Evolutionary conservation across 176 grass and related monocot species (phyloP).

Genomic region (Ensete glaucum): DNA sequence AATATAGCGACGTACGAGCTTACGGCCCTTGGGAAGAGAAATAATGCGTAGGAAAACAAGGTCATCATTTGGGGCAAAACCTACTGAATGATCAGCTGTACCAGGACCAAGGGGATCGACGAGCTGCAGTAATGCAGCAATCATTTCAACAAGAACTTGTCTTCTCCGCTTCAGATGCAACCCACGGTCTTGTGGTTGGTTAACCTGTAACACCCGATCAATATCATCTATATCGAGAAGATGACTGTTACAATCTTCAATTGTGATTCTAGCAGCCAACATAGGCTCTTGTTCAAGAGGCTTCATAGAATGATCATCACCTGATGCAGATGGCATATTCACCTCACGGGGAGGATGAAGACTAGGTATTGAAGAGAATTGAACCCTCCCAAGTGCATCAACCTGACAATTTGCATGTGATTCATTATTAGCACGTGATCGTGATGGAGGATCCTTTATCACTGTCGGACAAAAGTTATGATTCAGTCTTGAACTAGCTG

Average conservation of each 20-base stretch:
- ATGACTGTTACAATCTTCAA: conserved; percentile 9
- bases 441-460: conserved; percentile 15
- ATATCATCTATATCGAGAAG: conserved; percentile 15
- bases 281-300: conserved; percentile 11
- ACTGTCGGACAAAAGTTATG: conserved; percentile 13
- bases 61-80: conserved; percentile 11
- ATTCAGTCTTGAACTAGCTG: conserved; percentile 13
- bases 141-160: conserved; percentile 9
- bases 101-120: conserved; percentile 4
- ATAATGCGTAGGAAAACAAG: conserved; percentile 14
- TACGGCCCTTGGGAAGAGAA: conserved; percentile 11
- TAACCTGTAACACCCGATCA: conserved; percentile 3
- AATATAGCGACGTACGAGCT: conserved; percentile 3
- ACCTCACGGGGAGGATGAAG: conserved; percentile 19
- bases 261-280: conserved; percentile 16
- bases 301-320: conserved; percentile 13
- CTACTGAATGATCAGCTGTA: conserved; percentile 4
- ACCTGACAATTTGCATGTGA: conserved; percentile 7
- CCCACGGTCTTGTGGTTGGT: conserved; percentile 12
- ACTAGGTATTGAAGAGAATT: conserved; percentile 9
- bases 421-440: conserved; percentile 12
- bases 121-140: conserved; percentile 9
- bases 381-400: conserved; percentile 20
- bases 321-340: conserved; percentile 9
- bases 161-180: conserved; percentile 11